Base-by-base conservation (phyloP, 305 asterid genomes). In the Fraxinus platypoda region DNA sequence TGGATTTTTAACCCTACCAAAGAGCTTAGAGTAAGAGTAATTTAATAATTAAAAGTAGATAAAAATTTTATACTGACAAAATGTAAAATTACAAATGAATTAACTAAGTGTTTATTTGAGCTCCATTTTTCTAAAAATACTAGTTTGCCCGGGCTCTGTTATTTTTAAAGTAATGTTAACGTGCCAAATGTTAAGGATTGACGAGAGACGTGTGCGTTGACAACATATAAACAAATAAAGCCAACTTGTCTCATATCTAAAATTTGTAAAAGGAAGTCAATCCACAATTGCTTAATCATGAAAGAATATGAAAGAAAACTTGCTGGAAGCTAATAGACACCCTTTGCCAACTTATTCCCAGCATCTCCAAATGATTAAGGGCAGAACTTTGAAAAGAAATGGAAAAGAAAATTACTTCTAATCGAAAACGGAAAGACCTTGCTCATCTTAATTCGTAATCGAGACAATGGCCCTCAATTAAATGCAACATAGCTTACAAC, bases 341-440 rank as follows among this genome's bases (percentile, higher is more conserved):
- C 82, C 78, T 78, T 74, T 59, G 35, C 79, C 76, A 19, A 34
- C 70, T 72, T 75, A 11, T 43, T 79, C 76, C 76, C 77, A 54
- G n/a, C 81, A 84, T 71, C 78, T 89, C 88, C 87, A 76, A 59
- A 30, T 82, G 49, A 79, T 68, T 19, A 78, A 34, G 73, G 8
- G 74, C 77, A 34, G 62, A 77, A 75, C 30, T 71, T 77, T 80
- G 84, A 66, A 73, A 19, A n/a, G 33, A 59, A 59, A 30, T 64
- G 49, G 37, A 41, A 54, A 77, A 64, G 31, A 83, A 81, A 77
- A 57, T 8, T 19, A 74, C 68, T 59, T 66, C 23, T 54, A 81
- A 78, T 81, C 6, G 37, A 34, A 34, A 34, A 6, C 21, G 41
- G 19, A 34, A 57, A 66, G 74, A 77, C 78, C 81, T 79, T 37